Conservation (phyloP, 2,329 filamentous ascomycete genomes). For the Sporothrix brasiliensis region DNA sequence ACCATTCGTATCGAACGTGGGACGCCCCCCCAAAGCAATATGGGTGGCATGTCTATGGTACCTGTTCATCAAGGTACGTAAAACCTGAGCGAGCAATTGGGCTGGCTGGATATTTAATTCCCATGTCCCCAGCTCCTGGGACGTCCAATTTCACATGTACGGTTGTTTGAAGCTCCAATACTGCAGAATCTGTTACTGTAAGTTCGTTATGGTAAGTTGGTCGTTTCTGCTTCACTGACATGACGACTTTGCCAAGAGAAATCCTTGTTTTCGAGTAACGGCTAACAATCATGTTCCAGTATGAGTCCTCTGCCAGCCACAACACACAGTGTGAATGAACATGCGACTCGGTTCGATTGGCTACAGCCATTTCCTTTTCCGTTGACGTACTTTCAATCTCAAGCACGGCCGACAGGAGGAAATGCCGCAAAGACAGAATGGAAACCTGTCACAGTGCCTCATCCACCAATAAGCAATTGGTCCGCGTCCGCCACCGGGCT, state of each 20-base stretch:
- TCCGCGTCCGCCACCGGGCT: neutral
- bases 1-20: neutral
- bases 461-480: neutral
- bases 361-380: neutral
- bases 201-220: too few species aligned
- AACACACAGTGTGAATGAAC: too few species aligned
- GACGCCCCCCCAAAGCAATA: too few species aligned
- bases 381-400: neutral
- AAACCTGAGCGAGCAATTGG: neutral
- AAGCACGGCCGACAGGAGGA: neutral
- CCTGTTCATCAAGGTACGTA: constrained; percentile 1
- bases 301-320: too few species aligned
- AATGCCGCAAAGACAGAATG: neutral
- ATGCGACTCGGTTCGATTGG: neutral
- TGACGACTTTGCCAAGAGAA: too few species aligned
- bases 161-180: too few species aligned
- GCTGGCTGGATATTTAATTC: neutral
- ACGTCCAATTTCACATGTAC: too few species aligned
- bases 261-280: too few species aligned
- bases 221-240: too few species aligned
- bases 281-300: too few species aligned
- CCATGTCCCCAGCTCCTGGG: neutral
- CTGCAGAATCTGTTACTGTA: too few species aligned
- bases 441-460: neutral
- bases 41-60: too few species aligned